Evolutionary conservation across 2,329 filamentous ascomycete genomes (phyloP).

Genomic region (Ascocoryne sarcoides): DNA sequence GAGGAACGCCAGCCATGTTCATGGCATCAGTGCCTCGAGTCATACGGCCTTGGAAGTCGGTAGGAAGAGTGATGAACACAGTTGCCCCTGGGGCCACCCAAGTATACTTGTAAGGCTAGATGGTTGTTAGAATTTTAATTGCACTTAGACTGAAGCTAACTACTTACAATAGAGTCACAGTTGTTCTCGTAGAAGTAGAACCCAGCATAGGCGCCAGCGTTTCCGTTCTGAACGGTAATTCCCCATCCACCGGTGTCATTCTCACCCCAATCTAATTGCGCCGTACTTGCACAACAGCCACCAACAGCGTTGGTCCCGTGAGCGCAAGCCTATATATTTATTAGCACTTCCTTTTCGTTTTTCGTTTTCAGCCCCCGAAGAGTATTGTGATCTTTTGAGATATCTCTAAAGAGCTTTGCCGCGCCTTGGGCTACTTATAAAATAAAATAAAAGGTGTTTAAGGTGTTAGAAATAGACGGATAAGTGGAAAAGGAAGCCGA

Average conservation of each 20-base stretch:
- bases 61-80: neutral
- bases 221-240: neutral
- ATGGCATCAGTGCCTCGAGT: conserved; percentile 1
- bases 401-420: too few relatives aligned
- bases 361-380: too few relatives aligned
- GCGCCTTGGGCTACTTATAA: too few relatives aligned
- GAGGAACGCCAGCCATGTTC: neutral
- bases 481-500: too few relatives aligned
- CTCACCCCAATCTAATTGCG: neutral
- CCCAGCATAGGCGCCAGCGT: neutral
- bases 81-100: neutral
- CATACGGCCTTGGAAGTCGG: neutral
- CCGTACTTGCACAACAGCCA: neutral
- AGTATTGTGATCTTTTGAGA: too few relatives aligned
- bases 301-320: neutral
- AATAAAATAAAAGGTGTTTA: too few relatives aligned
- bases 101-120: neutral
- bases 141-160: neutral
- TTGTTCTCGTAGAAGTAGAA: conserved; percentile 1
- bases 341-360: too few relatives aligned
- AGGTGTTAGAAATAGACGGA: too few relatives aligned
- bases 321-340: neutral
- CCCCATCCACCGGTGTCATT: neutral
- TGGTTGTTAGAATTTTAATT: neutral
- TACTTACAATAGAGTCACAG: neutral